Evolutionary conservation across 73 alveolate genomes (phyloP), one percentile per base, ranked within the genome.

Genomic region (Uronychia binucleata): DNA sequence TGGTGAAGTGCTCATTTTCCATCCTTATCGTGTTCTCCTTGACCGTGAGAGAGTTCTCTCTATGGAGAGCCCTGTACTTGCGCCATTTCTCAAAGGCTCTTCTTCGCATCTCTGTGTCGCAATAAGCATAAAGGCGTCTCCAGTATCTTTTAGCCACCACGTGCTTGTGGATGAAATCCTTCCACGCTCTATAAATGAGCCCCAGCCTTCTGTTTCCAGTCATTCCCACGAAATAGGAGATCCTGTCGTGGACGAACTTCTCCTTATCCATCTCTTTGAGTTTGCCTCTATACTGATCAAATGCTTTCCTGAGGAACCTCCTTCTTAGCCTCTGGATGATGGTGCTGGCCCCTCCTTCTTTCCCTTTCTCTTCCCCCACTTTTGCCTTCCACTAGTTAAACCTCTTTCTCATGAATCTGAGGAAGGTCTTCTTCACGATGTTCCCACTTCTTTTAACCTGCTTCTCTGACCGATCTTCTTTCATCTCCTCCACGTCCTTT

Each of bases 301-400:
- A 83, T 1, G 84, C 90, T 30, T 83, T 31, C 74, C 84, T 83
- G 8, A 83, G 75, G 74, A 83, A 75, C 46, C 90, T 74, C 59
- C 1, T 1, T 30, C 90, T 83, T 31, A 83, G 57, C 46, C 91
- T 76, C 28, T 34, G 11, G 29, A 85, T 85, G 26, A 85, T 85
- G 8, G 80, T 77, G 30, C 77, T 59, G 34, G 91, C 91, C 13
- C 91, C 91, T 31, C 57, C 60, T 59, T 85, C 91, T 77, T 77
- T 85, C n/a, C 67, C 19, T 19, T 46, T 5, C 67, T 46, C 67
- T 11, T 46, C 67, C 19, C n/a, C 67, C 5, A 5, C 5, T 46
- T 46, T 46, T 5, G 67, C 67, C 19, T 46, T 46, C 67, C 67
- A 46, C 67, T 46, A 46, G 19, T 46, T 19, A 46, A 46, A 46